A percentile compares a stretch with the other conserved stretches of the same genome.
Evolutionary conservation across 139 green algal genomes (phyloP).

Genomic region (Asterochloris erici): DNA sequence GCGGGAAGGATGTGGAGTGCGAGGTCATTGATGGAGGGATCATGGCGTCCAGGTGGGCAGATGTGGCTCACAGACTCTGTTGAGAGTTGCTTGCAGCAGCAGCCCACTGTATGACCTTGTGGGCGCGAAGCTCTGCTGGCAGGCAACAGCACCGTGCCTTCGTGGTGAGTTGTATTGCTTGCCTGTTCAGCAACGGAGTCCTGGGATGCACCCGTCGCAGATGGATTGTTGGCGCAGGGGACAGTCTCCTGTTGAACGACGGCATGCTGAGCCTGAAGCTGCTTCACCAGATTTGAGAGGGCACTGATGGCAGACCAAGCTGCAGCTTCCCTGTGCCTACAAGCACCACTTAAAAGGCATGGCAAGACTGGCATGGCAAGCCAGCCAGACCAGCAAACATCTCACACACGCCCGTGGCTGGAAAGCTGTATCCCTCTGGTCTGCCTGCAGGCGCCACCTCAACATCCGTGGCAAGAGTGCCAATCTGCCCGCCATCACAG

Average conservation of each 20-base stretch:
- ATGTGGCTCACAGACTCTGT: background rate
- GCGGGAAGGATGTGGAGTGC: conserved; percentile 52
- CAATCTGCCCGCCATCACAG: conserved; percentile 78
- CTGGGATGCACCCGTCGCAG: background rate
- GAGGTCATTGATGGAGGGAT: conserved; percentile 69
- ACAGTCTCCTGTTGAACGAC: background rate
- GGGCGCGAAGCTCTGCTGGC: too few species aligned
- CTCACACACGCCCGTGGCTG: background rate
- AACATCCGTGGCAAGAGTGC: conserved; percentile 82
- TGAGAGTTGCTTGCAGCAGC: too few species aligned
- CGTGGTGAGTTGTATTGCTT: background rate
- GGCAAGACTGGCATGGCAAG: background rate
- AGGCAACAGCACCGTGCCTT: background rate
- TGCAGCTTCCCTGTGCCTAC: background rate
- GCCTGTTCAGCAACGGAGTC: background rate
- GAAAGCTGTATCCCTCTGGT: background rate
- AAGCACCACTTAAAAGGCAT: background rate
- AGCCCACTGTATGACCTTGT: too few species aligned
- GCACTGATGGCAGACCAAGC: background rate
- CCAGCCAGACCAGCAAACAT: background rate
- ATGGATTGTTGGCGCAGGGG: background rate
- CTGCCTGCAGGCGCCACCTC: conserved; percentile 57
- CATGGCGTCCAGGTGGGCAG: conserved; percentile 43
- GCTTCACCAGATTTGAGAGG: background rate
- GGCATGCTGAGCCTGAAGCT: background rate